phyloP scores from a whole-genome alignment of 1,139 yeast genomes.

The Yamadazyma sp. region DNA sequence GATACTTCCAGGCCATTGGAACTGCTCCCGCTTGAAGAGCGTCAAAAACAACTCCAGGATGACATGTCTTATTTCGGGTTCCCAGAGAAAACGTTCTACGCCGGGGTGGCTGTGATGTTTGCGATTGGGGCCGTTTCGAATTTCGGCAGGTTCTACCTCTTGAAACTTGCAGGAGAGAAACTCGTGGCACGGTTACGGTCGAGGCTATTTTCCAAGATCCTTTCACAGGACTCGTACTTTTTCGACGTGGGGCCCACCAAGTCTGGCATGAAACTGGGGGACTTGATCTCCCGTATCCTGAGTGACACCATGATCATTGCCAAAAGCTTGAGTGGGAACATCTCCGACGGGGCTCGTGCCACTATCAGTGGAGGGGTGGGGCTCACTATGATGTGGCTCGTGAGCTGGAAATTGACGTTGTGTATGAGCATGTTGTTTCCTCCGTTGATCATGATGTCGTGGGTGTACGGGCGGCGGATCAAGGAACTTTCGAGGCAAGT shows the following conservation, averaged over 20 bases:
- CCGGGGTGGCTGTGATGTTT: slow-evolving; percentile 48
- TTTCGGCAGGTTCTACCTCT: slow-evolving; percentile 72
- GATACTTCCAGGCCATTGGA: slow-evolving; percentile 34
- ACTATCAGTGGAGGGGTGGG: slow-evolving; percentile 79
- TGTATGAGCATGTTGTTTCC: slow-evolving; percentile 80
- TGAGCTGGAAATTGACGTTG: slow-evolving; percentile 77
- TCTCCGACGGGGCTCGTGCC: slow-evolving; percentile 88
- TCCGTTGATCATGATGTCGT: slow-evolving; percentile 73
- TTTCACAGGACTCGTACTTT: slow-evolving; percentile 88
- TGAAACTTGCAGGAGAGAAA: slow-evolving; percentile 81
- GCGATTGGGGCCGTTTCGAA: slow-evolving; percentile 73
- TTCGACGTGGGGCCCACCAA: slow-evolving; percentile 71
- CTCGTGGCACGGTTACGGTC: slow-evolving; percentile 82
- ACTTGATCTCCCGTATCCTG: slow-evolving; percentile 81
- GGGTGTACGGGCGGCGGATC: slow-evolving; percentile 76
- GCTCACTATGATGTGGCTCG: slow-evolving; percentile 79
- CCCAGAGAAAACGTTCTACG: slow-evolving; percentile 33
- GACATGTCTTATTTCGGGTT: slow-evolving; percentile 30
- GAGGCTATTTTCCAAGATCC: slow-evolving; percentile 68
- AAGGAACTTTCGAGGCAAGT: slow-evolving; percentile 72
- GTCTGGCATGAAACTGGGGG: slow-evolving; percentile 75
- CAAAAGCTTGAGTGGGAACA: slow-evolving; percentile 81
- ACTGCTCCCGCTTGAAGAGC: slow-evolving; percentile 8
- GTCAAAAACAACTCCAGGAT: slow-evolving; percentile 38
- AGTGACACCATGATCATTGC: slow-evolving; percentile 91